Evolutionary conservation across 768 basidiomycete species (phyloP), one percentile per base, ranked within the genome.

Genomic region (Leccinum uliginosum): DNA sequence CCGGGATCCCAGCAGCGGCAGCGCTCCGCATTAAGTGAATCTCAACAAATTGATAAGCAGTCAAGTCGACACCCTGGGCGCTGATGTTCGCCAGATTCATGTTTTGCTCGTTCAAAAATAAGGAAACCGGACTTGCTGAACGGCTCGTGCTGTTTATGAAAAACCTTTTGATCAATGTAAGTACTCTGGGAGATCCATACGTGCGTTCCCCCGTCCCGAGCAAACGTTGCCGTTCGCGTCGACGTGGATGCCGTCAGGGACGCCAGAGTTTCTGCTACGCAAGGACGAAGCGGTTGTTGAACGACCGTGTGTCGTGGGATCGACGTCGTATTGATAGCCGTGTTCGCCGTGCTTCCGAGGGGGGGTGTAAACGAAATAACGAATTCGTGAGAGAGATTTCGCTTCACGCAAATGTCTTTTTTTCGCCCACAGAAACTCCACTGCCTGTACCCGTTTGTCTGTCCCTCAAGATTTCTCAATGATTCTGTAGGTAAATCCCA

Each of bases 271-370:
- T 14, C 74, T 65, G 59, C n/a, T 82, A 87, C 0, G 86, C 85
- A 59, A 89, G 85, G 15, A 87, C 76, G 7, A 85, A 79, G 26
- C 84, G 78, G 66, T 88, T 83, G 49, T 51, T 69, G 66, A 87
- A 84, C 2, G 74, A 67, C 38, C n/a, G n/a, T 83, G 76, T 0
- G 80, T 80, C 38, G 61, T 71, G 19, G 77, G 68, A 60, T 86
- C 81, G 35, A 90, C 83, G 62, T 89, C 86, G 61, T 79, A 89
- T 9, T 78, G 80, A 60, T 87, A 89, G 50, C 84, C 87, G 23
- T 51, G 30, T 11, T 5, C 4, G 30, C 30, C 30, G 30, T 30
- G 30, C 30, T 30, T 11, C 26, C 14, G 46, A 38, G 12, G 3
- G 17, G 59, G 9, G 56, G 54, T n/a, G n/a, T n/a, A 30, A 15